Evolutionary conservation across 2,329 filamentous ascomycete species (phyloP).

Genomic region (Davidsoniella virescens): DNA sequence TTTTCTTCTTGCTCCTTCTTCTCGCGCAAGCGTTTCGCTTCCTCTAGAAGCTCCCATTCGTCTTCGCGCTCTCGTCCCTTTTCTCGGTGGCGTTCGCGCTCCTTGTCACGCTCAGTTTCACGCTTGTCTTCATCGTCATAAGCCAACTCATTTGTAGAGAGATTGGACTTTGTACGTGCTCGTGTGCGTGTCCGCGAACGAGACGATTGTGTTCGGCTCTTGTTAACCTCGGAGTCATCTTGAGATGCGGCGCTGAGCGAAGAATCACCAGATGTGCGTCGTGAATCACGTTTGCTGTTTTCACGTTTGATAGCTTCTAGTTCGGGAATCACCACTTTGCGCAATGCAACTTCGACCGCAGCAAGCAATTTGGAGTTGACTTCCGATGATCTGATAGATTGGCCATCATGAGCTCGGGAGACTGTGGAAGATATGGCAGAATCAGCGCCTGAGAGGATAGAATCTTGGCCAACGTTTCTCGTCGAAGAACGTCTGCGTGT

Average conservation of each 20-base stretch:
- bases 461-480: conserved; percentile 32
- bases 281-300: conserved; percentile 57
- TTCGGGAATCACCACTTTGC: conserved; percentile 77
- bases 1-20: background rate
- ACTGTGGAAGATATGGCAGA: conserved; percentile 39
- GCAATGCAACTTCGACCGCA: conserved; percentile 85
- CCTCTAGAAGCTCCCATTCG: conserved; percentile 30
- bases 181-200: conserved; percentile 13
- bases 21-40: conserved; percentile 19
- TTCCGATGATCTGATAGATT: conserved; percentile 37
- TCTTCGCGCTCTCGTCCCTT: conserved; percentile 21
- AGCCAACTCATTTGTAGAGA: conserved; percentile 34
- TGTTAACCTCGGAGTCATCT: conserved; percentile 31
- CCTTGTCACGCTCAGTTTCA: background rate
- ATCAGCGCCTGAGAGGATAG: conserved; percentile 34
- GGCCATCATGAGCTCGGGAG: conserved; percentile 37
- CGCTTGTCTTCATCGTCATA: background rate
- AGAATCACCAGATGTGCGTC: conserved; percentile 46
- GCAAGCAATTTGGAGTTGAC: conserved; percentile 82
- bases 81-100: conserved; percentile 1
- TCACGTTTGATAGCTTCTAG: conserved; percentile 82
- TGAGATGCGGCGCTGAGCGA: conserved; percentile 37
- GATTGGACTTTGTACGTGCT: background rate
- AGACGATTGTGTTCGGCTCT: conserved; percentile 21
- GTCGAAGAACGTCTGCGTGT: conserved; percentile 23